These are phyloP conservation scores for Prunus dulcis DNA, from an alignment of 306 rosid species.

Conservation along the genomic window DNA sequence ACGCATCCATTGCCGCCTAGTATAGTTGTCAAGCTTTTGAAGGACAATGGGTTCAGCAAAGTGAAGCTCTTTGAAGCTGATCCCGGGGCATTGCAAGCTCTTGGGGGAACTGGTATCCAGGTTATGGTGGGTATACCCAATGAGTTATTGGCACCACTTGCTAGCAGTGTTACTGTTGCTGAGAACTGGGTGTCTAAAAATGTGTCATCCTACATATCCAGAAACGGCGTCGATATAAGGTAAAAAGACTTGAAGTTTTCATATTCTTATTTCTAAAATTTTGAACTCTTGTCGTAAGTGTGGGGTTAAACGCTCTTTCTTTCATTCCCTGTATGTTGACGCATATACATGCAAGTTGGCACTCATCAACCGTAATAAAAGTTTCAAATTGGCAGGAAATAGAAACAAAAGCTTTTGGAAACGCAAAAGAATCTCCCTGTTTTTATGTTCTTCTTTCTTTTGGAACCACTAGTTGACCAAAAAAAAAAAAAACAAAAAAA, in stretches of 20 bases:
- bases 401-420: no score
- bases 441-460: no score
- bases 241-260: slow-evolving; percentile 12
- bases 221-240: slow-evolving; percentile 69
- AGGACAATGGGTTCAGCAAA: slow-evolving; percentile 76
- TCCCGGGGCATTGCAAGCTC: slow-evolving; percentile 65
- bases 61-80: slow-evolving; percentile 95
- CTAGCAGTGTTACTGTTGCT: slow-evolving; percentile 58
- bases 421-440: background rate
- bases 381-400: no score
- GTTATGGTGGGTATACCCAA: slow-evolving; percentile 94
- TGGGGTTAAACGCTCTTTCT: background rate
- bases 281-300: background rate
- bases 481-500: no score
- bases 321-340: no score
- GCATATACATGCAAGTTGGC: no score
- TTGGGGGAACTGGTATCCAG: slow-evolving; percentile 67
- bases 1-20: slow-evolving; percentile 67
- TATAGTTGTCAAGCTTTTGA: slow-evolving; percentile 64
- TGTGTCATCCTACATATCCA: slow-evolving; percentile 65
- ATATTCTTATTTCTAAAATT: background rate
- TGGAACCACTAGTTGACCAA: no score
- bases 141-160: slow-evolving; percentile 65
- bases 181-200: slow-evolving; percentile 75
- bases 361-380: no score